Percentiles rank a stretch among this genome's conserved stretches.
These are phyloP conservation scores for Halteria grandinella DNA, from an alignment of 73 alveolate species.

Conservation along the genomic window DNA sequence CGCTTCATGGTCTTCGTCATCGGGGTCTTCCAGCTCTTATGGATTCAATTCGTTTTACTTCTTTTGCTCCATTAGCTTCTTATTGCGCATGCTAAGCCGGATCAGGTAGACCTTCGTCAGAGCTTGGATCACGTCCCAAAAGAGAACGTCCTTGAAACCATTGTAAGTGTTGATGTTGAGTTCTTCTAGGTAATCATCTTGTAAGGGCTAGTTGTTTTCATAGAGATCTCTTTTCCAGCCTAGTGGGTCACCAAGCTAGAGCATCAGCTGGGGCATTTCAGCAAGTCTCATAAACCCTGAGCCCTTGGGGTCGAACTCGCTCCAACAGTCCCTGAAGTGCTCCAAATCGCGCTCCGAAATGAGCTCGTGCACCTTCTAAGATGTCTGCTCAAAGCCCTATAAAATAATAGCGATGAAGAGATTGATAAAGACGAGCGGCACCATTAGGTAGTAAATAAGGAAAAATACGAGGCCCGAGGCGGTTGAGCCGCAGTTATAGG, in stretches of 20 bases:
- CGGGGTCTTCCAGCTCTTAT: neutral
- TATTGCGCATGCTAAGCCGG: neutral
- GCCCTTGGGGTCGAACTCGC: constrained; percentile 57
- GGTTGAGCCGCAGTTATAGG: constrained; percentile 41
- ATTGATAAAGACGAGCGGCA: constrained; percentile 35
- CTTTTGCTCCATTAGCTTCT: neutral
- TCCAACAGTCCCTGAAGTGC: constrained; percentile 42
- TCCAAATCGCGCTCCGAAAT: constrained; percentile 35
- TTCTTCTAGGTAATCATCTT: too few species aligned
- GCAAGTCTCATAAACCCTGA: constrained; percentile 27
- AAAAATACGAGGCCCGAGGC: constrained; percentile 35
- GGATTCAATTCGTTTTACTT: too few species aligned
- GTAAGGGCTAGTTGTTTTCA: too few species aligned
- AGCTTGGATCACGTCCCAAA: constrained; percentile 36
- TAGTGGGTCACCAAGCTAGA: constrained; percentile 49
- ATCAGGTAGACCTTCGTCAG: constrained; percentile 9
- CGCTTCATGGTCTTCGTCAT: neutral
- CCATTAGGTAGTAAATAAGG: constrained; percentile 14
- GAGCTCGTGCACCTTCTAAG: constrained; percentile 5
- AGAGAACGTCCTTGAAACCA: neutral
- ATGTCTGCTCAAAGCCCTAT: constrained; percentile 20
- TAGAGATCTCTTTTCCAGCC: too few species aligned
- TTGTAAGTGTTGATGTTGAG: constrained; percentile 7
- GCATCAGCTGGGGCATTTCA: constrained; percentile 25
- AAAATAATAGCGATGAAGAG: constrained; percentile 51